Conservation (phyloP, 2,329 filamentous ascomycete species). For the Phaeosphaeriaceae sp. region DNA sequence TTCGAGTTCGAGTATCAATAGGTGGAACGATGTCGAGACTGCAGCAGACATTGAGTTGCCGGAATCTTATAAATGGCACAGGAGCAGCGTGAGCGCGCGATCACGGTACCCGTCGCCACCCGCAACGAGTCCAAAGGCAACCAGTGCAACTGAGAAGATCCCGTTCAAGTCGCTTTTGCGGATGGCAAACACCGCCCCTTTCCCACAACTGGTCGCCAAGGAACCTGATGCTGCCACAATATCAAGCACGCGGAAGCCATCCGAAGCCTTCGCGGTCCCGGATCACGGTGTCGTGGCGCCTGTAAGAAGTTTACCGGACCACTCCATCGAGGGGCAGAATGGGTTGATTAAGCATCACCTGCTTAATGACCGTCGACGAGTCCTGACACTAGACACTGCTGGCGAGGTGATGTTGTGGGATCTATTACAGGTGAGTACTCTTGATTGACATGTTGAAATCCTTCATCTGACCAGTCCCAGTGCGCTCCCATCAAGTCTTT, state of each 20-base stretch:
- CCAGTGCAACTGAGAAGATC: conserved; percentile 64
- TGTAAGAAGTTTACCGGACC: conserved; percentile 54
- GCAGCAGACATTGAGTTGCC: conserved; percentile 69
- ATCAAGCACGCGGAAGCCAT: conserved; percentile 62
- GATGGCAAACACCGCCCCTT: conserved; percentile 82
- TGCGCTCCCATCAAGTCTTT: conserved; percentile 90
- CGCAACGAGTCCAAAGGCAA: conserved; percentile 39
- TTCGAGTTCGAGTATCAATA: conserved; percentile 87
- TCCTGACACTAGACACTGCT: conserved; percentile 90
- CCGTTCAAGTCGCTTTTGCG: conserved; percentile 78
- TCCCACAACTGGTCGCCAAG: conserved; percentile 64
- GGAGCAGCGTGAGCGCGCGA: conserved; percentile 59
- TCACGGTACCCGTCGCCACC: conserved; percentile 51
- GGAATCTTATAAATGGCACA: conserved; percentile 59
- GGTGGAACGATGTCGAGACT: conserved; percentile 88
- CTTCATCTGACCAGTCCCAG: conserved; percentile 52
- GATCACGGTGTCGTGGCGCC: conserved; percentile 44
- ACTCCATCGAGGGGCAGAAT: conserved; percentile 86
- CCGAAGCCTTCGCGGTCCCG: conserved; percentile 60
- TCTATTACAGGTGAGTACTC: conserved; percentile 73
- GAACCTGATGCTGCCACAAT: conserved; percentile 64
- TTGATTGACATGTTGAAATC: neutral
- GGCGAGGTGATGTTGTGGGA: conserved; percentile 97
- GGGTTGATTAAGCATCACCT: conserved; percentile 92
- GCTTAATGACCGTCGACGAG: conserved; percentile 87